Conservation (phyloP, 768 basidiomycete genomes). For the Termitomyces sp. region DNA sequence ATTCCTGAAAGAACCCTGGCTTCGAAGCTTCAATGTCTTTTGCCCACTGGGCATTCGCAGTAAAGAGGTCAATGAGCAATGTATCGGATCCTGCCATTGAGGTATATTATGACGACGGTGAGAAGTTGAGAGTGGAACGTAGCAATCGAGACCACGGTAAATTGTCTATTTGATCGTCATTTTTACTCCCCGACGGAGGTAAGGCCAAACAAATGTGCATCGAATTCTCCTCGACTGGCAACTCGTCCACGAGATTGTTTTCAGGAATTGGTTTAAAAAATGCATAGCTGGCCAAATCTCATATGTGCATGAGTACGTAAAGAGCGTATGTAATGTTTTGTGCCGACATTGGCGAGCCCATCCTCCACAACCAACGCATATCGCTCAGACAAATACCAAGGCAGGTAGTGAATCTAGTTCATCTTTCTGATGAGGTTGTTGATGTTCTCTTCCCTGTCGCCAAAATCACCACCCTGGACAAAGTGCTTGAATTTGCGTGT, state of each 20-base stretch:
- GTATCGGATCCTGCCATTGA: slow-evolving; percentile 12
- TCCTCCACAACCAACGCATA: slow-evolving; percentile 10
- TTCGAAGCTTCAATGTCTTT: slow-evolving; percentile 45
- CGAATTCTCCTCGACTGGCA: not conserved
- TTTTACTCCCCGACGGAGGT: not conserved
- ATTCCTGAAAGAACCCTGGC: slow-evolving; percentile 57
- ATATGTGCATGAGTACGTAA: slow-evolving; percentile 9
- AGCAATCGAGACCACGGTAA: not conserved
- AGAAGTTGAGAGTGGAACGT: not conserved
- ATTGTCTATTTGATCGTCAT: not conserved
- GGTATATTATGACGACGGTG: not conserved
- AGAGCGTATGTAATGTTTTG: slow-evolving; percentile 11
- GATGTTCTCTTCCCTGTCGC: slow-evolving; percentile 95
- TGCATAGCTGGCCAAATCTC: slow-evolving; percentile 15
- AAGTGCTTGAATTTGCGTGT: slow-evolving; percentile 97
- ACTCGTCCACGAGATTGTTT: not conserved
- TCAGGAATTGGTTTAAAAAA: not conserved
- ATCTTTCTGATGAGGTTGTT: slow-evolving; percentile 96
- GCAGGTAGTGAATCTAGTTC: slow-evolving; percentile 49
- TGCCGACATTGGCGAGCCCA: slow-evolving; percentile 7
- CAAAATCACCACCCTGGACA: slow-evolving; percentile 95
- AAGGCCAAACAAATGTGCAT: too few relatives aligned
- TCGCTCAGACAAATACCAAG: slow-evolving; percentile 8
- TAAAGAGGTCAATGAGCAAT: slow-evolving; percentile 25
- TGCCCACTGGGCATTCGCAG: slow-evolving; percentile 68